Base-by-base conservation (phyloP, 2,329 filamentous ascomycete species). In the Ophiocordyceps camponoti-leonardi region DNA sequence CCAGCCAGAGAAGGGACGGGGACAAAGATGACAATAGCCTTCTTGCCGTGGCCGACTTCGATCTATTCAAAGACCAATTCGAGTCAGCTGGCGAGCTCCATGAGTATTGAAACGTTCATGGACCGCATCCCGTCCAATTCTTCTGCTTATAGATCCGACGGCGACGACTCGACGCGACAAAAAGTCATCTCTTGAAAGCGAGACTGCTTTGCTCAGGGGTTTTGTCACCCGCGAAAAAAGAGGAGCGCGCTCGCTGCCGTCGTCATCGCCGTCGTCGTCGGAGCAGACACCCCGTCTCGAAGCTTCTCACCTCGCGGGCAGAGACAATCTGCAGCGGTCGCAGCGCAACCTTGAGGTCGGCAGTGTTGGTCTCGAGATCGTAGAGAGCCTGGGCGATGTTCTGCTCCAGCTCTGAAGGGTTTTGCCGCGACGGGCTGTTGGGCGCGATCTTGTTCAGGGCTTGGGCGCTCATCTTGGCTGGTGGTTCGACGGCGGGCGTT, bases 1-100 rank as follows among this genome's bases (percentile, higher is more conserved):
- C 86, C 86, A 71, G 82, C 77, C 69, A 98, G 86, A 72, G 93
- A 86, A 73, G 92, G 92, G 70, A 98, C 92, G 69, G 92, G 92
- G 79, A 98, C 92, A 85, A 98, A 98, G 85, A 98, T 94, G 79
- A 94, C 90, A 77, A 98, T 92, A 67, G 92, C 92, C 84, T 96
- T 98, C 82, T 94, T 94, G 82, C 92, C 92, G 79, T 96, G 88
- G 78, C 92, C 92, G 75, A 96, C 90, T 79, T 98, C 92, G 79
- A 98, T 92, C 92, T 98, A 63, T 12, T 67, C 55, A 53, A 61
- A 76, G 74, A 79, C 70, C 68, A 56, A 56, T 39, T 13, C 71
- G 73, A 80, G 74, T 81, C 77, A 81, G 78, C 78, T 77, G 79
- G 77, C 78, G 77, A 81, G 74, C 77, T 81, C 77, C 77, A 79